These are phyloP conservation scores for Kokia cookei DNA, from an alignment of 441 rosid genomes.

Conservation along the genomic window DNA sequence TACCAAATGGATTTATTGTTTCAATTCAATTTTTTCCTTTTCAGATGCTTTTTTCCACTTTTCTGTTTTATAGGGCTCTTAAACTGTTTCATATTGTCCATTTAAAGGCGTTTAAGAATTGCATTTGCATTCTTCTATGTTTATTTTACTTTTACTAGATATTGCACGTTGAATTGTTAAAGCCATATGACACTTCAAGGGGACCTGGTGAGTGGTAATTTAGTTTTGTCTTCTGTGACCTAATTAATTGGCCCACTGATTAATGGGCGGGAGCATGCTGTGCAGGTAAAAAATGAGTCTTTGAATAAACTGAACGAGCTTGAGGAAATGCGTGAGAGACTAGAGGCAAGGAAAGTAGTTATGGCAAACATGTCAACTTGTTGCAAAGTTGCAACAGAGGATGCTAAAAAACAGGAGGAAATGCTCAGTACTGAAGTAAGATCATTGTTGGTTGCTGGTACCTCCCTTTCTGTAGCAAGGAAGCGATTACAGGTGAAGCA, in stretches of 20 bases:
- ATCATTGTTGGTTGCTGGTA: constrained; percentile 74
- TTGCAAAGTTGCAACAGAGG: constrained; percentile 43
- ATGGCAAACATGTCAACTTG: constrained; percentile 38
- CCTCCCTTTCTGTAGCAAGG: constrained; percentile 63
- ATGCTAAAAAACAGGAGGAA: constrained; percentile 63
- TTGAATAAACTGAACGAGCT: constrained; percentile 59
- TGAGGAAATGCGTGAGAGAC: constrained; percentile 68
- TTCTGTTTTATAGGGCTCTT: too few species aligned
- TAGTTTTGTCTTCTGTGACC: constrained; percentile 6
- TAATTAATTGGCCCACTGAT: constrained; percentile 66
- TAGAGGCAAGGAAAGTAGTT: constrained; percentile 45
- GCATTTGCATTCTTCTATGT: too few species aligned
- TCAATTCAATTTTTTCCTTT: too few species aligned
- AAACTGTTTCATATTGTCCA: too few species aligned
- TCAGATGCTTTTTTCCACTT: too few species aligned
- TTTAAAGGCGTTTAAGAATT: too few species aligned
- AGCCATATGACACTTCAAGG: neutral
- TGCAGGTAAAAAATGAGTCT: constrained; percentile 73
- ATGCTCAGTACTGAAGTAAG: constrained; percentile 59
- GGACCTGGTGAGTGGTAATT: neutral
- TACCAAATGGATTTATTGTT: too few species aligned
- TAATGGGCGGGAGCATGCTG: constrained; percentile 67
- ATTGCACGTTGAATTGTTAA: neutral
- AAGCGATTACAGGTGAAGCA: constrained; percentile 62
- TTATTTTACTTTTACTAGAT: too few species aligned